These are phyloP conservation scores for Sporothrix brasiliensis DNA, from an alignment of 2,329 filamentous ascomycete species.

Conservation along the genomic window DNA sequence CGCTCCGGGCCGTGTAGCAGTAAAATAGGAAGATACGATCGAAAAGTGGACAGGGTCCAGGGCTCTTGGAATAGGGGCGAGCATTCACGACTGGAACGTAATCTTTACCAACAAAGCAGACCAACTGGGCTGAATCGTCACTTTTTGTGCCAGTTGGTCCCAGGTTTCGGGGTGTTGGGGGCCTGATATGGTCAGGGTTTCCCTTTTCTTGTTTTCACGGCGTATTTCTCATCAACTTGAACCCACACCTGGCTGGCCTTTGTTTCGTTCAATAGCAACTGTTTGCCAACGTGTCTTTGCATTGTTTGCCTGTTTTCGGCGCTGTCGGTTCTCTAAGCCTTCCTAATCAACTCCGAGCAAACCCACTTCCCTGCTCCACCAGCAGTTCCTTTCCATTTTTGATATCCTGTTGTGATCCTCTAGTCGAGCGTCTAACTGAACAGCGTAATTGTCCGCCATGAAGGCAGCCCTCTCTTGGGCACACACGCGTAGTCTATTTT, in stretches of 20 bases:
- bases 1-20: slow-evolving; percentile 12
- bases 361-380: neutral
- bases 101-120: neutral
- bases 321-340: too few species aligned
- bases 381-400: neutral
- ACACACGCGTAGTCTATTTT: slow-evolving; percentile 1
- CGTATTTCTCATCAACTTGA: neutral
- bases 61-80: neutral
- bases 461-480: slow-evolving; percentile 1
- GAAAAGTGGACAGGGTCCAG: slow-evolving; percentile 6
- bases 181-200: neutral
- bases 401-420: neutral
- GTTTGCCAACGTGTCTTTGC: neutral
- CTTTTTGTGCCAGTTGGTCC: neutral
- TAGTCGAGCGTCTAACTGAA: neutral
- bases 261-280: too few species aligned
- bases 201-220: neutral
- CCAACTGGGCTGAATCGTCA: neutral
- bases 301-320: neutral
- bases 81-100: neutral
- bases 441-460: slow-evolving; percentile 7
- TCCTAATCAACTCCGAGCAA: too few species aligned
- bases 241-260: neutral
- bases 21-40: neutral
- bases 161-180: neutral